phyloP scores from a whole-genome alignment of 2,329 filamentous ascomycete genomes.

The Fusarium albidum region DNA sequence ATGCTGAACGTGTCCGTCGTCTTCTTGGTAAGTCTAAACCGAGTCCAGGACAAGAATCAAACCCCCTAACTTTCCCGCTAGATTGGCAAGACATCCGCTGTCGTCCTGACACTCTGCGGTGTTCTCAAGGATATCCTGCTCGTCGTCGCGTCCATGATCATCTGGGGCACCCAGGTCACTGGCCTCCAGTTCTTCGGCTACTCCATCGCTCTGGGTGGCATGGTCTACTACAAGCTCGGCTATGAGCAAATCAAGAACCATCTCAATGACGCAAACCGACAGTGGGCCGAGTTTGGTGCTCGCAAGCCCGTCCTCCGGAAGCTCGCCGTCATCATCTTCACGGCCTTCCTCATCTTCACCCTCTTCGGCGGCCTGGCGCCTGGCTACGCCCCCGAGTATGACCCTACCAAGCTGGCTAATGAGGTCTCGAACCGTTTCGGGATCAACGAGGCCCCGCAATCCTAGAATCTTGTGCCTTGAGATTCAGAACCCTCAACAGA shows the following conservation, averaged over 20 bases:
- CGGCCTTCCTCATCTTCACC: conserved; percentile 72
- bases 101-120: conserved; percentile 86
- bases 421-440: conserved; percentile 61
- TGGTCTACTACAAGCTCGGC: conserved; percentile 85
- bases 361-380: conserved; percentile 74
- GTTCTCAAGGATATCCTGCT: conserved; percentile 90
- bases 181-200: conserved; percentile 85
- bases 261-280: conserved; percentile 73
- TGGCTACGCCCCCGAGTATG: conserved; percentile 63
- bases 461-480: conserved; percentile 23
- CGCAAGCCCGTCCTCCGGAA: conserved; percentile 81
- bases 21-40: conserved; percentile 71
- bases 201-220: conserved; percentile 78
- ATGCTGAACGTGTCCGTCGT: conserved; percentile 86
- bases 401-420: conserved; percentile 58
- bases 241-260: conserved; percentile 85
- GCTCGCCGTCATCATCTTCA: conserved; percentile 72
- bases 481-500: conserved; percentile 25
- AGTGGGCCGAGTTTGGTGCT: conserved; percentile 87
- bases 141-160: conserved; percentile 79
- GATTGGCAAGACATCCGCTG: conserved; percentile 89
- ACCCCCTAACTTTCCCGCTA: conserved; percentile 49
- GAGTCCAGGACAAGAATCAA: too few relatives aligned
- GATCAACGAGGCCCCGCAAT: conserved; percentile 42
- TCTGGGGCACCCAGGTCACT: conserved; percentile 80